Evolutionary conservation across 768 basidiomycete genomes (phyloP).

Genomic region (Pholiota conissans): DNA sequence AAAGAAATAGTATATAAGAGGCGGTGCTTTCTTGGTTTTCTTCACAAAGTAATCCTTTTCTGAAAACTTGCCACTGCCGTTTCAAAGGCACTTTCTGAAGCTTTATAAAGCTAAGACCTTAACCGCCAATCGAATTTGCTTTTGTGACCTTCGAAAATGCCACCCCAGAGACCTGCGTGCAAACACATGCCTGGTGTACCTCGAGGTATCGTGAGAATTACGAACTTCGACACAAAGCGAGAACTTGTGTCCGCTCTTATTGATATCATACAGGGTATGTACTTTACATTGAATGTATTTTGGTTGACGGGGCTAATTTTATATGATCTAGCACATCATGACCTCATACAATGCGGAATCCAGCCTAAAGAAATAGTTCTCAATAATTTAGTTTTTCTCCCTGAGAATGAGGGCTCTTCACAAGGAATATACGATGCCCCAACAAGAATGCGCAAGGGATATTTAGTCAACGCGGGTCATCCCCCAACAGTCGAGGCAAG

Average conservation of each 20-base stretch:
- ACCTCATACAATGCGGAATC: background rate
- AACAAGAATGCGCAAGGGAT: background rate
- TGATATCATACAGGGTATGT: background rate
- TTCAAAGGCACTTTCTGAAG: too few species aligned
- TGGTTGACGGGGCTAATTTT: background rate
- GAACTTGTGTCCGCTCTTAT: background rate
- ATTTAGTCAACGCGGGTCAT: background rate
- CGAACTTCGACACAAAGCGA: background rate
- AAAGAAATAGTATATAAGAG: too few species aligned
- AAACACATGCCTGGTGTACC: too few species aligned
- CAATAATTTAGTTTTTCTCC: background rate
- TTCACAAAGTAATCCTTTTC: too few species aligned
- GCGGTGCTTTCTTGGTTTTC: too few species aligned
- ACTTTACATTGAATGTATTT: background rate
- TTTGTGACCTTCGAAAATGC: too few species aligned
- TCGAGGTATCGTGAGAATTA: background rate
- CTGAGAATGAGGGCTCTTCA: background rate
- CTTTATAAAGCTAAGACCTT: too few species aligned
- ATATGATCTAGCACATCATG: background rate
- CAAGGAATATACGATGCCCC: too few species aligned
- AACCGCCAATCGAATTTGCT: too few species aligned
- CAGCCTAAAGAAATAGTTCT: background rate
- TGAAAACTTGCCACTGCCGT: too few species aligned
- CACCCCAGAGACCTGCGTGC: too few species aligned
- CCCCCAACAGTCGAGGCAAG: background rate